Conservation (phyloP, 2,329 filamentous ascomycete genomes). For the Monosporascus sp. region DNA sequence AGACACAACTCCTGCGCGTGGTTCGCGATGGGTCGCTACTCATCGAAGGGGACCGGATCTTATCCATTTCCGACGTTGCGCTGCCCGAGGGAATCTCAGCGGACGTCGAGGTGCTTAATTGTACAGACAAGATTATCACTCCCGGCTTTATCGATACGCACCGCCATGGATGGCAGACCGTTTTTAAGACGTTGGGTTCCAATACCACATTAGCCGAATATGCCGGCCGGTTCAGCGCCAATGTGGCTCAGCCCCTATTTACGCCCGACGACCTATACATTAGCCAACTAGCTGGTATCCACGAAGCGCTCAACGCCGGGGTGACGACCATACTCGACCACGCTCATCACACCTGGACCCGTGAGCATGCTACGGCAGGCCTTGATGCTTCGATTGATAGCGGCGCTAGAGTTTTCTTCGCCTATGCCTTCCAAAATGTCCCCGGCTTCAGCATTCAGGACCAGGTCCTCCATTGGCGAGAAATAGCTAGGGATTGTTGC, state of each 20-base stretch:
- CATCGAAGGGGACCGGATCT: slow-evolving; percentile 33
- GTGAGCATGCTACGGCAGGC: slow-evolving; percentile 37
- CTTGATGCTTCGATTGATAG: slow-evolving; percentile 43
- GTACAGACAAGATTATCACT: slow-evolving; percentile 45
- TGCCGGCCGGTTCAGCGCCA: slow-evolving; percentile 36
- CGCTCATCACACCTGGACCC: slow-evolving; percentile 44
- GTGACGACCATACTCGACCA: slow-evolving; percentile 51
- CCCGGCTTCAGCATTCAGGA: slow-evolving; percentile 28
- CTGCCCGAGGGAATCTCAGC: slow-evolving; percentile 16
- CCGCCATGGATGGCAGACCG: slow-evolving; percentile 52
- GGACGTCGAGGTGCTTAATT: slow-evolving; percentile 40
- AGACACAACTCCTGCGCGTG: slow-evolving; percentile 28
- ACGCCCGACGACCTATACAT: slow-evolving; percentile 41
- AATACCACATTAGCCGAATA: slow-evolving; percentile 48
- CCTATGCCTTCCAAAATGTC: slow-evolving; percentile 35
- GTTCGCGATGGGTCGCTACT: slow-evolving; percentile 37
- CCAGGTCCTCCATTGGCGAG: slow-evolving; percentile 35
- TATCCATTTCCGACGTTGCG: slow-evolving; percentile 17
- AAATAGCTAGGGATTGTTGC: slow-evolving; percentile 2
- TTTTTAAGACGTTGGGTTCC: slow-evolving; percentile 45
- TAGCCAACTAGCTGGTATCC: slow-evolving; percentile 40
- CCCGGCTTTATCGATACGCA: slow-evolving; percentile 56
- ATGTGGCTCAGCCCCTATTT: slow-evolving; percentile 25
- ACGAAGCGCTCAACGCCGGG: slow-evolving; percentile 46
- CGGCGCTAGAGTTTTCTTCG: slow-evolving; percentile 44